These are phyloP conservation scores for Dichotomopilus funicola DNA, from an alignment of 2,329 filamentous ascomycete species.

Conservation along the genomic window DNA sequence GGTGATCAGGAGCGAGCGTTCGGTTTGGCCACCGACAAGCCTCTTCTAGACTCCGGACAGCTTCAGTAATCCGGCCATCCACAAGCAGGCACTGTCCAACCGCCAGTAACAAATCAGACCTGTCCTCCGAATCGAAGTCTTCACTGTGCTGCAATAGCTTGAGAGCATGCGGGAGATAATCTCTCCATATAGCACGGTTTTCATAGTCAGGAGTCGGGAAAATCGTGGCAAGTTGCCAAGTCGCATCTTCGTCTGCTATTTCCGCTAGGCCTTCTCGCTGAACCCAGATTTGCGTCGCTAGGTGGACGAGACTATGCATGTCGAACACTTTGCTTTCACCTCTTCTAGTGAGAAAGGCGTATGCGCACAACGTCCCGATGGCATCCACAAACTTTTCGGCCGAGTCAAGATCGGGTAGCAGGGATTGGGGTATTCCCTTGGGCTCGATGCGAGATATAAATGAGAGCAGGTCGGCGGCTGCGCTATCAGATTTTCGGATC, in stretches of 20 bases:
- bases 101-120: constrained; percentile 15
- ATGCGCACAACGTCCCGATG: constrained; percentile 29
- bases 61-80: constrained; percentile 20
- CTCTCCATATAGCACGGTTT: constrained; percentile 21
- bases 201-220: constrained; percentile 12
- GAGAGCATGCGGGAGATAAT: constrained; percentile 27
- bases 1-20: no score
- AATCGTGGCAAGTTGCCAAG: constrained; percentile 10
- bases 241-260: constrained; percentile 7
- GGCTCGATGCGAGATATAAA: constrained; percentile 36
- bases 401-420: constrained; percentile 20
- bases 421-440: constrained; percentile 28
- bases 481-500: constrained; percentile 25
- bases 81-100: constrained; percentile 19
- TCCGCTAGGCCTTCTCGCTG: constrained; percentile 10
- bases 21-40: constrained; percentile 8
- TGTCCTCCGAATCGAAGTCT: constrained; percentile 14
- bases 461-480: constrained; percentile 32
- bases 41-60: constrained; percentile 9
- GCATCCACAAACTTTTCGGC: constrained; percentile 22
- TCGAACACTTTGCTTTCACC: constrained; percentile 25
- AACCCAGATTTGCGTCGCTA: constrained; percentile 28
- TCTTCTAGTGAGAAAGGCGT: constrained; percentile 28
- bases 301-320: constrained; percentile 34
- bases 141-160: constrained; percentile 19